phyloP scores from a whole-genome alignment of 1,284 basidiomycete species.

The Marasmius fiardii region DNA sequence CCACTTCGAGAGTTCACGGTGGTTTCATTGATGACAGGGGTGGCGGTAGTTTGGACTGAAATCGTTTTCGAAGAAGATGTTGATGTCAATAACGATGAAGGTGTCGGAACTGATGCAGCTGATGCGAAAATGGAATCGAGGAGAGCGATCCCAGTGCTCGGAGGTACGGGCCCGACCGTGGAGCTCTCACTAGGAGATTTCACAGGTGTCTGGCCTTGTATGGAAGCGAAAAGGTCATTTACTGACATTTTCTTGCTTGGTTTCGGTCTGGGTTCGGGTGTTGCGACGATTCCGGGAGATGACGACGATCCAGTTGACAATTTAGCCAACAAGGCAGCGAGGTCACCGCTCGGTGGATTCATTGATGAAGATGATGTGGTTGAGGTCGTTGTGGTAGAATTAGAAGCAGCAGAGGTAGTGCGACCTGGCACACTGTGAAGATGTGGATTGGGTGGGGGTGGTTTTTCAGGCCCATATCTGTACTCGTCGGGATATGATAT shows the following conservation, averaged over 20 bases:
- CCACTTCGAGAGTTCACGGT: conserved; percentile 6
- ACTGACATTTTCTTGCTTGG: background rate
- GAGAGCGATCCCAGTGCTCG: conserved; percentile 27
- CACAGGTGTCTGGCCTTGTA: conserved; percentile 8
- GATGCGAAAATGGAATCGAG: conserved; percentile 30
- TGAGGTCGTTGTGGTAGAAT: conserved; percentile 4
- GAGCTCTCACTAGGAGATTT: conserved; percentile 12
- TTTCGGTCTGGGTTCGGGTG: background rate
- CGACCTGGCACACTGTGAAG: conserved; percentile 19
- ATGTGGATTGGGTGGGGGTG: conserved; percentile 49
- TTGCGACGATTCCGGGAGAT: background rate
- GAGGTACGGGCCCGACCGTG: conserved; percentile 16
- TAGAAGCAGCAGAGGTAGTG: conserved; percentile 12
- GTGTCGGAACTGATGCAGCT: conserved; percentile 7
- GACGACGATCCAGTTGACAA: background rate
- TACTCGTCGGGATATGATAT: conserved; percentile 66
- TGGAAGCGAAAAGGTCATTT: background rate
- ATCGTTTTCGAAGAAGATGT: conserved; percentile 4
- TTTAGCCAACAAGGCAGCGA: conserved; percentile 7
- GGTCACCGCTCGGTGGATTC: conserved; percentile 19
- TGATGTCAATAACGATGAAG: background rate
- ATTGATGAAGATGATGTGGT: conserved; percentile 32
- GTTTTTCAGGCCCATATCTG: conserved; percentile 61
- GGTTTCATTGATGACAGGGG: conserved; percentile 7
- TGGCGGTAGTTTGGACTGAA: background rate